phyloP scores from a whole-genome alignment of 2,329 filamentous ascomycete genomes.

The Diaporthe eres region DNA sequence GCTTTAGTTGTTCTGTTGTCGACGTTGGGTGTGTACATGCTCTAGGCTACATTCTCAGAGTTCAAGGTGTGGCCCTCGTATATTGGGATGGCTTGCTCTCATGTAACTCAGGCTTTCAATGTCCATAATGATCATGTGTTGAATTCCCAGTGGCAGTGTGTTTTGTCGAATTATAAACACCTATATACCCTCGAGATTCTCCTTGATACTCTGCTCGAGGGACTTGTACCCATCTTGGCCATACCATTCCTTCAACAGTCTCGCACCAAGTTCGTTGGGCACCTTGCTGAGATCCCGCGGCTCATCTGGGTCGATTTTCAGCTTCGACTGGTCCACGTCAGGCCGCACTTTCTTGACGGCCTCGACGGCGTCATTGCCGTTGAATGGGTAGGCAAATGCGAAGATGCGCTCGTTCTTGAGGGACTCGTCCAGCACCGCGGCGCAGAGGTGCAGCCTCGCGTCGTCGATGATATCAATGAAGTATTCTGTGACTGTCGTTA shows the following conservation, averaged over 20 bases:
- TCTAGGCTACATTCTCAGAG: not conserved
- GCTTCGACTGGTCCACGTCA: conserved; percentile 4
- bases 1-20: not conserved
- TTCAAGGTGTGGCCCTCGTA: not conserved
- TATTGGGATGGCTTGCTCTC: not conserved
- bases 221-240: conserved; percentile 42
- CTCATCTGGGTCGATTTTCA: conserved; percentile 25
- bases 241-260: conserved; percentile 44
- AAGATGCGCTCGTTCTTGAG: conserved; percentile 33
- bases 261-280: conserved; percentile 24
- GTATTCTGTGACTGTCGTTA: not conserved
- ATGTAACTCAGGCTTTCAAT: too few species aligned
- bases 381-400: not conserved
- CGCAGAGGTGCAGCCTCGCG: conserved; percentile 26
- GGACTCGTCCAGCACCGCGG: conserved; percentile 29
- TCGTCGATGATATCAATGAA: conserved; percentile 24
- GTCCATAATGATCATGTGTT: too few species aligned
- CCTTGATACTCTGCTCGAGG: conserved; percentile 31
- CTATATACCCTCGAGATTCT: conserved; percentile 19
- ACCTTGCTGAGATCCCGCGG: conserved; percentile 16
- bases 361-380: not conserved
- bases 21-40: not conserved
- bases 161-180: not conserved
- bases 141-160: not conserved
- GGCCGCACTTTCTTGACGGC: conserved; percentile 18